Base-by-base conservation (phyloP, 2,329 filamentous ascomycete species). In the Botrytis fragariae region DNA sequence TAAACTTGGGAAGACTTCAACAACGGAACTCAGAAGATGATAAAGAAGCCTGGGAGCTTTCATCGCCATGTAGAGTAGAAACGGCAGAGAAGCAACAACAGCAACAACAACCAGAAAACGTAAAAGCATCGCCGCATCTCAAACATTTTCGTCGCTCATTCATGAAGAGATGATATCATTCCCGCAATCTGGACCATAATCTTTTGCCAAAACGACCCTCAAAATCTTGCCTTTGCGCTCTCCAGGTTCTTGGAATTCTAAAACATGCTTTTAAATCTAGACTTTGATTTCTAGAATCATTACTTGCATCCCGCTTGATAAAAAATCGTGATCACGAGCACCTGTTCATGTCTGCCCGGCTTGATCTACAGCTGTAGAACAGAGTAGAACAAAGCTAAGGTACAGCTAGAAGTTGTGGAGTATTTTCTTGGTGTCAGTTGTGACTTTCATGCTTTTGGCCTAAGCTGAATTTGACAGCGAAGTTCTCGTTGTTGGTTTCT, bases 71-170 rank as follows among this genome's bases (percentile, higher is more conserved):
- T 3, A 7, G 12, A 14, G 12, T n/a, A n/a, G 25, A 51, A n/a
- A 51, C 2, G 12, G 0, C 0, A n/a, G 4, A 51, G 12, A 51
- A 51, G 4, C 4, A 2, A 51, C 1, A 51, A 51, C 4, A n/a
- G n/a, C 48, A n/a, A 51, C 2, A 10, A 14, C 9, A 14, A 14
- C 1, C 12, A 54, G 12, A 16, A n/a, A 5, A 12, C 5, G 48
- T 16, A 16, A n/a, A n/a, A 54, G 4, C 1, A n/a, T 54, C 0
- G 2, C 25, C 12, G 5, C 2, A 54, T 16, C 10, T n/a, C 48
- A n/a, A 54, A n/a, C 12, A 16, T 54, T 16, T 14, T 16, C 48
- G 6, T n/a, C 2, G 48, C 5, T 12, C 12, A 54, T 54, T 54
- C 5, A 54, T n/a, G 25, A n/a, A 16, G 5, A n/a, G 22, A 54